Conservation (phyloP, 2,329 filamentous ascomycete species). For the Didymella pinodella region DNA sequence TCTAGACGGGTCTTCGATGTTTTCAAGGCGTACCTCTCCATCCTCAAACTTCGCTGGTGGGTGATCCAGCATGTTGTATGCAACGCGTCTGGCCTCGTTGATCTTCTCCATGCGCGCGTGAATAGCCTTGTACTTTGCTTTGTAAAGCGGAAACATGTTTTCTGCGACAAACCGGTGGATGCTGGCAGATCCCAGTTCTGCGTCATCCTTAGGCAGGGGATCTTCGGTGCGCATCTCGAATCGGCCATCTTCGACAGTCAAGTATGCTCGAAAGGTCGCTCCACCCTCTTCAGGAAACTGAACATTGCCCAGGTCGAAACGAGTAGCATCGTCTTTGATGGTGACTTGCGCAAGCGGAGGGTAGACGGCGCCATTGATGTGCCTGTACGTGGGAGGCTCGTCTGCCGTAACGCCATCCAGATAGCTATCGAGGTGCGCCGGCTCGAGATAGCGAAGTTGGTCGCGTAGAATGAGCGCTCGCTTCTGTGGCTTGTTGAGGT, state of each 20-base stretch:
- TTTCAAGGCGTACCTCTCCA: conserved; percentile 36
- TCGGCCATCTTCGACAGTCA: conserved; percentile 30
- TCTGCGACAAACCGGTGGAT: conserved; percentile 38
- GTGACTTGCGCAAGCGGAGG: conserved; percentile 35
- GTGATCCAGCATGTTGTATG: conserved; percentile 29
- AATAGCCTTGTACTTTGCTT: conserved; percentile 38
- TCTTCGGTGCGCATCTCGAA: conserved; percentile 34
- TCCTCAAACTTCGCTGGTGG: conserved; percentile 23
- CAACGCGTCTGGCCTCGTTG: conserved; percentile 35
- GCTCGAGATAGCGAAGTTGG: conserved; percentile 36
- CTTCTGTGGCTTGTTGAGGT: conserved; percentile 40
- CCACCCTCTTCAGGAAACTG: conserved; percentile 29
- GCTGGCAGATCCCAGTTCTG: conserved; percentile 25
- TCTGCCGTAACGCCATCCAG: conserved; percentile 33
- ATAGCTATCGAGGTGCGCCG: conserved; percentile 39
- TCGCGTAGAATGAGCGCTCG: conserved; percentile 40
- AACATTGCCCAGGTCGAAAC: conserved; percentile 44
- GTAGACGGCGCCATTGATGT: conserved; percentile 28
- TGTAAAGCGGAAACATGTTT: conserved; percentile 35
- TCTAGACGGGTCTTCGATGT: neutral
- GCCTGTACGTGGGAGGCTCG: conserved; percentile 43
- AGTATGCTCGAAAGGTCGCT: conserved; percentile 19
- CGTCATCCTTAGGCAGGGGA: conserved; percentile 28
- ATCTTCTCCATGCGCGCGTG: conserved; percentile 29
- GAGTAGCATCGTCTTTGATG: conserved; percentile 32